Evolutionary conservation across 805 yeast genomes (phyloP), one percentile per base, ranked within the genome.

Genomic region (Ogataea naganishii): DNA sequence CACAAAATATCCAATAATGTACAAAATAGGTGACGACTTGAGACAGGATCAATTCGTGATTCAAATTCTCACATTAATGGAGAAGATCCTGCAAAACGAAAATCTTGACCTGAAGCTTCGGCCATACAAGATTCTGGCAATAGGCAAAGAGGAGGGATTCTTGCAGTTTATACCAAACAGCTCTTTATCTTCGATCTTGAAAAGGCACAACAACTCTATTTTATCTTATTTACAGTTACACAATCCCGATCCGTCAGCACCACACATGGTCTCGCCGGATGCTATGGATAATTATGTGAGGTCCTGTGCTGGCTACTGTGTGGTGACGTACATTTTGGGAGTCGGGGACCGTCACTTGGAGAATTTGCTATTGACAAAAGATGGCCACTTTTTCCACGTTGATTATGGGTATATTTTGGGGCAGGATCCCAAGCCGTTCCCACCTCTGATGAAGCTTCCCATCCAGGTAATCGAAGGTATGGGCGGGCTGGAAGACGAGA

Each of bases 301-400:
- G 40, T 84, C 96, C 3, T 85, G 96, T 51, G 96, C 99, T 15
- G 99, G 98, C 0, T 92, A 92, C 49, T 92, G 96, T 62, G 97
- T 92, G 1, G 82, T 92, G 15, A 92, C 98, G 0, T 92, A 92
- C 45, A 60, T 92, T 7, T 58, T 92, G 10, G 99, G 98, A 5
- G 96, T 92, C 7, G 99, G 99, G 11, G 99, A 92, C 56, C 70
- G 99, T 34, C 99, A 92, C 60, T 62, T 92, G 39, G 99, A 92
- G 48, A 92, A 92, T 47, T 58, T 92, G 39, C 63, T 92, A 26
- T 22, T 81, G 77, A 30, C 85, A 76, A 38, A 60, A 38, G 80
- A 89, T 68, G 79, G 94, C 2, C 83, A 76, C 43, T 92, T 92
- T 51, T 89, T 94, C 72, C 99, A 92, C 56, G 96, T 95, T 1